phyloP scores from a whole-genome alignment of 1,284 basidiomycete genomes.

The Vanrija humicola region DNA sequence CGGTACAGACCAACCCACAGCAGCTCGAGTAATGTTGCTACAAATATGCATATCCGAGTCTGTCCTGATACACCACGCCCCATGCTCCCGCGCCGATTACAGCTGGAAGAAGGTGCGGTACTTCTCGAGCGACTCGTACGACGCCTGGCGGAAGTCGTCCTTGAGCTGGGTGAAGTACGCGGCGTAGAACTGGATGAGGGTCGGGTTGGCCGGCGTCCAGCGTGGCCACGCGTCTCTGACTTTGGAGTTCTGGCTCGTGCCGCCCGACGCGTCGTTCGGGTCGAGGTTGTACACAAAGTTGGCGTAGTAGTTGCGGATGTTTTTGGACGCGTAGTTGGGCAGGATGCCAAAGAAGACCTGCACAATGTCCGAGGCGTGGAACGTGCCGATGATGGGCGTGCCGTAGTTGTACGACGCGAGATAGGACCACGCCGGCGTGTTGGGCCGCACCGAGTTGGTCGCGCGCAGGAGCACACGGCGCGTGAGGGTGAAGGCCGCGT shows the following conservation, averaged over 20 bases:
- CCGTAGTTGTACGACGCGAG: conserved; percentile 14
- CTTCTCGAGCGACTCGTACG: neutral
- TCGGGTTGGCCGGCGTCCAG: neutral
- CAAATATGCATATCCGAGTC: no score
- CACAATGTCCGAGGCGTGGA: conserved; percentile 16
- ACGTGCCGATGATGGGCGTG: conserved; percentile 16
- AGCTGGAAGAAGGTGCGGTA: neutral
- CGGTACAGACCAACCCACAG: no score
- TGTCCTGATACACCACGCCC: no score
- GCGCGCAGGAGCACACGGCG: conserved; percentile 12
- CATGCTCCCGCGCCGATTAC: neutral
- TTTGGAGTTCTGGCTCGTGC: conserved; percentile 2
- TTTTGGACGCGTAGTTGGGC: conserved; percentile 15
- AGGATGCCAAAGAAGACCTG: conserved; percentile 17
- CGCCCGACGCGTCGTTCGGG: conserved; percentile 16
- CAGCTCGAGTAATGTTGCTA: no score
- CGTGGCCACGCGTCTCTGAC: conserved; percentile 11
- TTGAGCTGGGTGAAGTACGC: conserved; percentile 1
- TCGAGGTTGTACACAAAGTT: conserved; percentile 22
- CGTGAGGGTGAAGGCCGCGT: conserved; percentile 13
- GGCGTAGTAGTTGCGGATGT: conserved; percentile 15
- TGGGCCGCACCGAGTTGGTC: conserved; percentile 1
- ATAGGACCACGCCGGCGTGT: conserved; percentile 16
- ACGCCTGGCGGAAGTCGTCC: conserved; percentile 8
- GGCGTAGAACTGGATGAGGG: conserved; percentile 12